These are phyloP conservation scores for Colletotrichum sp. DNA, from an alignment of 2,329 filamentous ascomycete genomes.

Conservation along the genomic window DNA sequence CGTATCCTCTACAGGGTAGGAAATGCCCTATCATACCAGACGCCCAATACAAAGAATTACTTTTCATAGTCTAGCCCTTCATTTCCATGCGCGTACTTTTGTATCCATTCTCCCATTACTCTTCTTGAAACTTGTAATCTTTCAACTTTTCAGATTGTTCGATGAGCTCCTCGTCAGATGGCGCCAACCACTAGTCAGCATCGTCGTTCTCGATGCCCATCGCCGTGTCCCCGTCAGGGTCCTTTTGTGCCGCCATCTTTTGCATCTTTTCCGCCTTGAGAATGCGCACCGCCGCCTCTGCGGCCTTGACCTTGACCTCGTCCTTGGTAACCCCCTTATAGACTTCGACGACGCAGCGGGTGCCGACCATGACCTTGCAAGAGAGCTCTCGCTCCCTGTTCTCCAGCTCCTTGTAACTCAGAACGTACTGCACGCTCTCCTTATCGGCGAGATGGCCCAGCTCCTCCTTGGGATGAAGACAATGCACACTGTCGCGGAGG, in stretches of 20 bases:
- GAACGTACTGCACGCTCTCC: constrained; percentile 59
- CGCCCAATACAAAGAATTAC: background rate
- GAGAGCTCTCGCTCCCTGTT: constrained; percentile 32
- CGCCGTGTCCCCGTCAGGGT: background rate
- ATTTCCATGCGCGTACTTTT: background rate
- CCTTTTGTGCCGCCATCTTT: background rate
- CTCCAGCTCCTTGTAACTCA: constrained; percentile 28
- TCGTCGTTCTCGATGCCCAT: background rate
- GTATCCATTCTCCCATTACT: background rate
- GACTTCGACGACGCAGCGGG: constrained; percentile 48
- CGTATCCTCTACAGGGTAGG: background rate
- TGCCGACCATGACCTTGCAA: constrained; percentile 57
- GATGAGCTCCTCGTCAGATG: background rate
- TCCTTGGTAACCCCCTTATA: constrained; percentile 49
- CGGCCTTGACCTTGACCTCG: constrained; percentile 62
- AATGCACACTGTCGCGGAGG: constrained; percentile 62
- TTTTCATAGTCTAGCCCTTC: background rate
- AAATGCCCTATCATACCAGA: background rate
- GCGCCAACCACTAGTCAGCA: background rate
- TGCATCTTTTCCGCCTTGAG: constrained; percentile 27
- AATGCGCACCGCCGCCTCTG: constrained; percentile 51
- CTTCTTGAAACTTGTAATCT: background rate
- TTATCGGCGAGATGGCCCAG: constrained; percentile 63
- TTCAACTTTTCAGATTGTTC: background rate
- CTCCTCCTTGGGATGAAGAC: constrained; percentile 70